A percentile compares a stretch with the other conserved stretches of the same genome.
Evolutionary conservation across 768 basidiomycete genomes (phyloP).

Genomic region (Crucibulum laeve): DNA sequence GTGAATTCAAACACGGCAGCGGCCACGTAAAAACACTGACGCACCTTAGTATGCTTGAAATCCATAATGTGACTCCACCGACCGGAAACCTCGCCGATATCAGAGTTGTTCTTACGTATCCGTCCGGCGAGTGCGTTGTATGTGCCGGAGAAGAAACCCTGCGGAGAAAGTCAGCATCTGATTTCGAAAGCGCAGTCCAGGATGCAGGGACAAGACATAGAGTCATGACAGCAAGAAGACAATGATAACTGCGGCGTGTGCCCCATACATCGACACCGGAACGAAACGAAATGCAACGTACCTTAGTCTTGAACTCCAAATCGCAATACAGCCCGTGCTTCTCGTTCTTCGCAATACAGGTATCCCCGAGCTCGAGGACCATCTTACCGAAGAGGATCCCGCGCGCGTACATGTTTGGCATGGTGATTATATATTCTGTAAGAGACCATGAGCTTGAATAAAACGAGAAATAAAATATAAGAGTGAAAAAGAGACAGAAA

Average conservation of each 20-base stretch:
- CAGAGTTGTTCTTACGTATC: conserved; percentile 57
- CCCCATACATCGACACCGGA: too few relatives aligned
- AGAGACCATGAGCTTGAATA: conserved; percentile 4
- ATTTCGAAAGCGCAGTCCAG: too few relatives aligned
- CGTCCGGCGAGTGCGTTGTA: conserved; percentile 89
- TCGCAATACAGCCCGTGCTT: conserved; percentile 71
- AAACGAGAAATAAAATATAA: conserved; percentile 1
- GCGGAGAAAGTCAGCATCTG: conserved; percentile 1
- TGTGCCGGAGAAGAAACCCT: conserved; percentile 97
- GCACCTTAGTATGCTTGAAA: conserved; percentile 65
- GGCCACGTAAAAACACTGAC: conserved; percentile 10
- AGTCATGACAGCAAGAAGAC: too few relatives aligned
- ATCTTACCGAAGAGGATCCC: conserved; percentile 90
- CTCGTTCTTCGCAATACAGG: conserved; percentile 80
- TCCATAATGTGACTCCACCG: conserved; percentile 93
- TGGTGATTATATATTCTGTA: conserved; percentile 81
- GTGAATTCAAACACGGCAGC: background rate
- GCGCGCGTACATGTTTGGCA: conserved; percentile 97
- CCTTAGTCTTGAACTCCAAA: conserved; percentile 98
- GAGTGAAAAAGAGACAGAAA: background rate
- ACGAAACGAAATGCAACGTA: too few relatives aligned
- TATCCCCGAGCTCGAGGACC: conserved; percentile 94
- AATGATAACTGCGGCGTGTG: too few relatives aligned
- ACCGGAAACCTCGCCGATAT: conserved; percentile 84
- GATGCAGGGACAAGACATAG: too few relatives aligned